Evolutionary conservation across 306 rosid genomes (phyloP).

Genomic region (Cucurbita ficifolia): DNA sequence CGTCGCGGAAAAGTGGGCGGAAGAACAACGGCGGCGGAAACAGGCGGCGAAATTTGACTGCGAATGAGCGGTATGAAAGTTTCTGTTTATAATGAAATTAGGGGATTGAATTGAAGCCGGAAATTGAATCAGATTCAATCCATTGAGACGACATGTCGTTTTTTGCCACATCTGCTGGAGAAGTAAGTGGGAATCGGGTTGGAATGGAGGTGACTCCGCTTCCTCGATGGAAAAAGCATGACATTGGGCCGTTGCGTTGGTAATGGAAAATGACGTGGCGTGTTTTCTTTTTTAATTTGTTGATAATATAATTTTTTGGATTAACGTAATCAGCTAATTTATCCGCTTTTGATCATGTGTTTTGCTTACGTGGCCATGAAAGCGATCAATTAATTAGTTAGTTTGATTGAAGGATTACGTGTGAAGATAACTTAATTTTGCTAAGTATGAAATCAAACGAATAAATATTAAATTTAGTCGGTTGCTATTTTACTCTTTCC

Average conservation of each 20-base stretch:
- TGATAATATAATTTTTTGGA: background rate
- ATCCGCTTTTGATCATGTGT: background rate
- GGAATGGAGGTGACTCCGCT: background rate
- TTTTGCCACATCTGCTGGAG: background rate
- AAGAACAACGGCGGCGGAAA: background rate
- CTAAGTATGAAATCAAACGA: background rate
- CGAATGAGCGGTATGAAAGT: background rate
- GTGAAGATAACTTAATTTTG: background rate
- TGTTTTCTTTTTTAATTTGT: background rate
- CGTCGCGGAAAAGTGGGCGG: conserved; percentile 8
- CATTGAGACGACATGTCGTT: background rate
- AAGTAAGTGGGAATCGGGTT: background rate
- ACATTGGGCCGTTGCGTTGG: background rate
- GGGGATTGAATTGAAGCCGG: no score
- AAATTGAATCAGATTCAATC: no score
- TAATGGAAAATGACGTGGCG: background rate
- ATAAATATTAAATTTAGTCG: no score
- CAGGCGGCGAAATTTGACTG: background rate
- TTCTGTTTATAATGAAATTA: background rate
- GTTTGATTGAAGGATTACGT: background rate
- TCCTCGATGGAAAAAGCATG: background rate
- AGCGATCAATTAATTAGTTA: background rate
- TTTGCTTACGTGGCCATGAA: no score
- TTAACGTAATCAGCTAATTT: background rate
- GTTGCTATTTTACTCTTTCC: no score